These are phyloP conservation scores for Gracilaria gracilis DNA, from an alignment of 23 red algal genomes.

Conservation along the genomic window DNA sequence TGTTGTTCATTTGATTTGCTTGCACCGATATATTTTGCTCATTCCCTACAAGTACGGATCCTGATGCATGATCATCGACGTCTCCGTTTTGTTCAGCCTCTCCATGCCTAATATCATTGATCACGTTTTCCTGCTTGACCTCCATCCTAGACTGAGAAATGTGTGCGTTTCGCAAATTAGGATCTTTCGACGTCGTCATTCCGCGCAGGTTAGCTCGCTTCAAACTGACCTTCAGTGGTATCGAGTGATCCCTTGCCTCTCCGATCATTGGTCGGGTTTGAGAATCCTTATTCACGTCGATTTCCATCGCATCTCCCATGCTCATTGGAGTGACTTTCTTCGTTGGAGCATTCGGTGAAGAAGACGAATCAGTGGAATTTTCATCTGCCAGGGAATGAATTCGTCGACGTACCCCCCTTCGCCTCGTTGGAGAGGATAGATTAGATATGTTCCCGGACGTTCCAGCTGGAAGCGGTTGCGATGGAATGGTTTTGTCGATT, in stretches of 20 bases:
- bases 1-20: neutral
- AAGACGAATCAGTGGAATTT: neutral
- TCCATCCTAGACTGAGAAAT: neutral
- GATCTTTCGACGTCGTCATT: neutral
- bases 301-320: neutral
- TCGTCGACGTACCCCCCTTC: neutral
- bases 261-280: neutral
- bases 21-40: neutral
- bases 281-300: neutral
- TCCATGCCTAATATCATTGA: neutral
- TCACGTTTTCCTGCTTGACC: neutral
- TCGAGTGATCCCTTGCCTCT: neutral
- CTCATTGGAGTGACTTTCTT: neutral
- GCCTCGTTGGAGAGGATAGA: neutral
- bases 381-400: neutral
- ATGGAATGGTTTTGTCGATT: neutral
- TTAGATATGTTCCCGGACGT: neutral
- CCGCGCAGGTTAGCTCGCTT: neutral
- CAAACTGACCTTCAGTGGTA: slow-evolving; percentile 3
- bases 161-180: neutral
- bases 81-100: neutral
- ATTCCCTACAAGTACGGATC: neutral
- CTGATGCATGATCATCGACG: neutral
- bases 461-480: neutral
- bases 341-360: neutral